Percentiles rank a stretch among this genome's conserved stretches.
These are phyloP conservation scores for Apiotrichum veenhuisii DNA, from an alignment of 1,284 basidiomycete species.

Conservation along the genomic window DNA sequence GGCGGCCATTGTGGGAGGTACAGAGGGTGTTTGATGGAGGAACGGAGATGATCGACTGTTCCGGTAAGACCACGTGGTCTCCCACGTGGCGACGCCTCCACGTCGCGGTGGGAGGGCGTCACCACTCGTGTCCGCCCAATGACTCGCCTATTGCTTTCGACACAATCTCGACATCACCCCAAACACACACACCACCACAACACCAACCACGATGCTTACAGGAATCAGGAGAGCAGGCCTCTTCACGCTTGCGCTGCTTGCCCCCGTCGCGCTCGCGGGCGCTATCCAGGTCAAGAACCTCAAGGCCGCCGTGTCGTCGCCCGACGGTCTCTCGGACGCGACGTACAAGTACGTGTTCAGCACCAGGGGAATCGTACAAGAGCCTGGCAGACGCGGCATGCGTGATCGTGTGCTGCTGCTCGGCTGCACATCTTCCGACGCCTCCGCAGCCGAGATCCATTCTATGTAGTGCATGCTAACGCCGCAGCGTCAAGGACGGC, in stretches of 20 bases:
- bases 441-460: too few relatives aligned
- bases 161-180: background rate
- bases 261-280: constrained; percentile 3
- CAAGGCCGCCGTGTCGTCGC: constrained; percentile 36
- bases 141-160: too few relatives aligned
- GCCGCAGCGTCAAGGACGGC: background rate
- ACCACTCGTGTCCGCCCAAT: background rate
- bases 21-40: background rate
- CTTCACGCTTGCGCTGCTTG: constrained; percentile 1
- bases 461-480: too few relatives aligned
- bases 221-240: constrained; percentile 2
- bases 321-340: constrained; percentile 37
- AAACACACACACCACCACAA: background rate
- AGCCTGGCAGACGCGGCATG: background rate
- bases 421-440: too few relatives aligned
- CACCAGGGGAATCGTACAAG: background rate
- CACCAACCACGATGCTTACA: constrained; percentile 1
- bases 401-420: background rate
- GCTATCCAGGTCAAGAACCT: constrained; percentile 33
- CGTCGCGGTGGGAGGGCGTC: background rate
- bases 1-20: too few relatives aligned
- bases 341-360: constrained; percentile 31
- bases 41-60: background rate
- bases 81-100: too few relatives aligned
- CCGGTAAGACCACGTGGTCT: background rate